phyloP scores from a whole-genome alignment of 352 stramenopile genomes.

The Saprolegnia diclina region DNA sequence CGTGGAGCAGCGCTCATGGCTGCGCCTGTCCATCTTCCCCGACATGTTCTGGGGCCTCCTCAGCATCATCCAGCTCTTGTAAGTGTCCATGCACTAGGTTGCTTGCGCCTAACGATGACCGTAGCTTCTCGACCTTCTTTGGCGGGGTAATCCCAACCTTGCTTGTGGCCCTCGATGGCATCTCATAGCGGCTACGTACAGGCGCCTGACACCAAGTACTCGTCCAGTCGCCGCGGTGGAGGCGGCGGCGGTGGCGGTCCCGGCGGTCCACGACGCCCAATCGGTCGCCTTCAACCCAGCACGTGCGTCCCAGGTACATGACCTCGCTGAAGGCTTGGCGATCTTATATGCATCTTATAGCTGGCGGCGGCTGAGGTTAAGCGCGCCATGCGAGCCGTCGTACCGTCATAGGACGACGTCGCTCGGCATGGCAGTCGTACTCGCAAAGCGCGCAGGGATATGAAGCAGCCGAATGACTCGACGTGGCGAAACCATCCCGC shows the following conservation, averaged over 20 bases:
- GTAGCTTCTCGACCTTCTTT: conserved; percentile 52
- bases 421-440: neutral
- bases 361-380: conserved; percentile 24
- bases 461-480: neutral
- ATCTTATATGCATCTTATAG: conserved; percentile 7
- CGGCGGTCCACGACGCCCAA: conserved; percentile 41
- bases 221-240: conserved; percentile 11
- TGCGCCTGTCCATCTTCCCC: conserved; percentile 60
- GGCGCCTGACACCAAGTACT: neutral
- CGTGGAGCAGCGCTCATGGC: conserved; percentile 57
- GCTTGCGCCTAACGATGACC: neutral
- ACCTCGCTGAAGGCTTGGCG: neutral
- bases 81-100: conserved; percentile 27
- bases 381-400: conserved; percentile 19
- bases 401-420: neutral
- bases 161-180: neutral
- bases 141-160: conserved; percentile 35
- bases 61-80: conserved; percentile 77
- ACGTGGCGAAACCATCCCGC: neutral
- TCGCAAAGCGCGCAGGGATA: no score
- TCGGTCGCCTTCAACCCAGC: conserved; percentile 42
- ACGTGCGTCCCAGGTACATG: conserved; percentile 21
- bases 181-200: conserved; percentile 1
- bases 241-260: conserved; percentile 25
- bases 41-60: conserved; percentile 66